These are phyloP conservation scores for Epichloe glyceriae DNA, from an alignment of 2,329 filamentous ascomycete genomes.

Conservation along the genomic window DNA sequence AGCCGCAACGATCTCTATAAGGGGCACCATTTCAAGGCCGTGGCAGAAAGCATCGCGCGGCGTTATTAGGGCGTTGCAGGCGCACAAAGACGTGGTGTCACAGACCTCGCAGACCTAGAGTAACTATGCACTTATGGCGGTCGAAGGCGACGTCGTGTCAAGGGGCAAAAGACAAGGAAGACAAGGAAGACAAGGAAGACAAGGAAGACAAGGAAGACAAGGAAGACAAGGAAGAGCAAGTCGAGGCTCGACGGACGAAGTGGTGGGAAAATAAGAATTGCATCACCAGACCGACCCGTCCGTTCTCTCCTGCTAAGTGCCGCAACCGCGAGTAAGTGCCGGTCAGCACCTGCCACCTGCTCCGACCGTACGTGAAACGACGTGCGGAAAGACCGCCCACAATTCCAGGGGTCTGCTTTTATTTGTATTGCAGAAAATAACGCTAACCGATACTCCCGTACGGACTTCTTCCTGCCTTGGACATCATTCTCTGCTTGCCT, in stretches of 20 bases:
- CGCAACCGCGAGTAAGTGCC: too few relatives aligned
- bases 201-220: too few relatives aligned
- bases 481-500: too few relatives aligned
- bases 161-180: background rate
- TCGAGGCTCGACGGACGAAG: too few relatives aligned
- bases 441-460: too few relatives aligned
- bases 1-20: conserved; percentile 28
- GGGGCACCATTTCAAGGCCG: conserved; percentile 14
- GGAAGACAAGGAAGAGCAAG: too few relatives aligned
- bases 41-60: conserved; percentile 4
- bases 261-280: background rate
- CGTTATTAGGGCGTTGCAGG: background rate
- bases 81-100: background rate
- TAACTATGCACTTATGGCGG: background rate
- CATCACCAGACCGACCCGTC: background rate
- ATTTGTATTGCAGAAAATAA: too few relatives aligned
- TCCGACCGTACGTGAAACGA: too few relatives aligned
- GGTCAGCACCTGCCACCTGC: too few relatives aligned
- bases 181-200: too few relatives aligned
- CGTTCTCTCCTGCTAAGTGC: background rate
- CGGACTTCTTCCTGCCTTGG: too few relatives aligned
- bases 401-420: background rate
- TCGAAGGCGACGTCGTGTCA: background rate
- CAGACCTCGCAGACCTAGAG: background rate
- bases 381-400: background rate